Evolutionary conservation across 768 basidiomycete species (phyloP).

Genomic region (Tulasnella sp.): DNA sequence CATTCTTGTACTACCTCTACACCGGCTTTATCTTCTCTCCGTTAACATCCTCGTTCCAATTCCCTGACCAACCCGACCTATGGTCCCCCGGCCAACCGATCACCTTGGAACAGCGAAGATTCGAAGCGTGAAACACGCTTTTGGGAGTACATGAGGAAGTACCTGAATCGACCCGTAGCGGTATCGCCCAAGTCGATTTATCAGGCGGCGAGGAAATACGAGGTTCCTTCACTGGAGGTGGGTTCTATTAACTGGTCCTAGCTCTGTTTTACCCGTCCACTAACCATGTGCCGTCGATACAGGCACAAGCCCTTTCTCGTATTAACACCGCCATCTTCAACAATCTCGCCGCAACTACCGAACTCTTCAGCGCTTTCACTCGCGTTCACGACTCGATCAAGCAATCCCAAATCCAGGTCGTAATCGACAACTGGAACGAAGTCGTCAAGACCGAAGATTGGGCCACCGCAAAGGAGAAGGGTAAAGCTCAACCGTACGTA

Average conservation of each 20-base stretch:
- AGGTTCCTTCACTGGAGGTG: slow-evolving; percentile 13
- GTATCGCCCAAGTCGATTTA: slow-evolving; percentile 18
- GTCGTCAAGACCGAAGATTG: slow-evolving; percentile 6
- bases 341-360: not conserved
- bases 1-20: slow-evolving; percentile 13
- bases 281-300: too few species aligned
- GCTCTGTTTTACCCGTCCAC: too few species aligned
- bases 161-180: slow-evolving; percentile 4
- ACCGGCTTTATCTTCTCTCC: slow-evolving; percentile 10
- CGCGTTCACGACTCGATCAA: not conserved
- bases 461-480: not conserved
- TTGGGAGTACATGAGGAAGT: slow-evolving; percentile 2
- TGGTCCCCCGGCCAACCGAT: not conserved
- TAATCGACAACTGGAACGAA: slow-evolving; percentile 6
- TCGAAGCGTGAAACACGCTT: not conserved
- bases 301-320: slow-evolving; percentile 10
- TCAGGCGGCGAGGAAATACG: slow-evolving; percentile 12
- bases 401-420: not conserved
- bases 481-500: not conserved
- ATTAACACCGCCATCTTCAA: not conserved
- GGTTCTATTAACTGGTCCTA: too few species aligned
- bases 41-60: slow-evolving; percentile 1
- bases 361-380: slow-evolving; percentile 19
- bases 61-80: not conserved
- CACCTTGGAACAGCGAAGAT: slow-evolving; percentile 1